Percentiles rank a stretch among this genome's conserved stretches.
phyloP scores from a whole-genome alignment of 148 eudicot genomes.

The Nepenthes mirabilis region DNA sequence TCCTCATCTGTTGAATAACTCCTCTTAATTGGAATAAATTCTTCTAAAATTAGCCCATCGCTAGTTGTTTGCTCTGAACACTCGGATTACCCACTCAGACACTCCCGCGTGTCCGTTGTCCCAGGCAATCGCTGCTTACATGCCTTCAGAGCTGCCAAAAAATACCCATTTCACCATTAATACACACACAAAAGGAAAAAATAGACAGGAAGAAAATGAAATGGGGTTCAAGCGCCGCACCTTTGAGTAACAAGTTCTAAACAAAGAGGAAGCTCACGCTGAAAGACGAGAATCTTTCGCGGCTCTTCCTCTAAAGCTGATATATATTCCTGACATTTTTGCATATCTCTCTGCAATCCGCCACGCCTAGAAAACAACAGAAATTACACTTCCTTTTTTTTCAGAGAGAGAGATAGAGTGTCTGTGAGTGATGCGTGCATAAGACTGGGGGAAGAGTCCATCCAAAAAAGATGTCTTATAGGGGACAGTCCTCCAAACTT shows the following conservation, averaged over 20 bases:
- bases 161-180: conserved; percentile 4
- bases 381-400: too few relatives aligned
- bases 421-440: too few relatives aligned
- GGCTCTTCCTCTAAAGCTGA: conserved; percentile 65
- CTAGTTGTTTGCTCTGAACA: conserved; percentile 50
- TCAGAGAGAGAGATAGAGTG: too few relatives aligned
- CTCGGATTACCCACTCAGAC: conserved; percentile 45
- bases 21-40: conserved; percentile 41
- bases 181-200: neutral
- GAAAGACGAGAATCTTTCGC: conserved; percentile 59
- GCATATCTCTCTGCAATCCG: conserved; percentile 32
- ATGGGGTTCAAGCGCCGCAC: conserved; percentile 13
- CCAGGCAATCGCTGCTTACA: conserved; percentile 56
- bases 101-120: conserved; percentile 12
- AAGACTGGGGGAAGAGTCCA: too few relatives aligned
- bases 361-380: conserved; percentile 3
- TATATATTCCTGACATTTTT: conserved; percentile 50
- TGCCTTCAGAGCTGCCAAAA: conserved; percentile 21
- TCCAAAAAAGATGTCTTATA: too few relatives aligned
- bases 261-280: conserved; percentile 91
- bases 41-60: conserved; percentile 38
- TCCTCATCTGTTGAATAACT: conserved; percentile 18
- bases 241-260: conserved; percentile 80
- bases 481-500: too few relatives aligned
- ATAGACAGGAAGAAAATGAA: neutral